phyloP scores from a whole-genome alignment of 2,329 filamentous ascomycete genomes.

The Beauveria asiatica region DNA sequence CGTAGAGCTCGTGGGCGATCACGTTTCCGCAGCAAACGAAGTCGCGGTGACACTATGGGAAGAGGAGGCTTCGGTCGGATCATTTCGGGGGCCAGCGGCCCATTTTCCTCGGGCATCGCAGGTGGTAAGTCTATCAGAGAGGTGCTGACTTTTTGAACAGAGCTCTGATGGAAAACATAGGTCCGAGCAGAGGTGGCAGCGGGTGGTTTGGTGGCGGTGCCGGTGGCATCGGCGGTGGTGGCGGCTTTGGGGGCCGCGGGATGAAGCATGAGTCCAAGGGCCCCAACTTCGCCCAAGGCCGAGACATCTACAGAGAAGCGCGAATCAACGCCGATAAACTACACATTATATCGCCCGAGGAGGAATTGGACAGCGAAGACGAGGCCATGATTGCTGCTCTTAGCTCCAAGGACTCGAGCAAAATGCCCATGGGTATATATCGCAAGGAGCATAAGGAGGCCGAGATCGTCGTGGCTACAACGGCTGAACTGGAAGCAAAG shows the following conservation, averaged over 20 bases:
- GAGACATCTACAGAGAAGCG: constrained; percentile 28
- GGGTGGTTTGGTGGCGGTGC: constrained; percentile 21
- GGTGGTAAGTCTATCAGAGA: background rate
- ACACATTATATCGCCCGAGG: constrained; percentile 33
- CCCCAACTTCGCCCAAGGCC: constrained; percentile 29
- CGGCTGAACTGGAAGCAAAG: constrained; percentile 48
- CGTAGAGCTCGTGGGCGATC: constrained; percentile 29
- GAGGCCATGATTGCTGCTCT: constrained; percentile 32
- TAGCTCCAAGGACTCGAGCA: constrained; percentile 21
- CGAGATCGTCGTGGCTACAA: constrained; percentile 45
- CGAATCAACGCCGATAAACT: constrained; percentile 51
- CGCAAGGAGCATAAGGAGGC: constrained; percentile 46
- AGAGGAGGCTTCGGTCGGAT: constrained; percentile 28
- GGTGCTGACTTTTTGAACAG: background rate
- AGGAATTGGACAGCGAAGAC: constrained; percentile 38
- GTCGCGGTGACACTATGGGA: constrained; percentile 37
- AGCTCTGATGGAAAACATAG: background rate
- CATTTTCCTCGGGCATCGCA: constrained; percentile 26
- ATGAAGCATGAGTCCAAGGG: constrained; percentile 28
- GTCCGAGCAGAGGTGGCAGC: background rate
- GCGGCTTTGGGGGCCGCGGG: constrained; percentile 20
- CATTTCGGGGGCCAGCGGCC: constrained; percentile 29
- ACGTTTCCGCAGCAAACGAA: constrained; percentile 33
- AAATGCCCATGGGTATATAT: constrained; percentile 48
- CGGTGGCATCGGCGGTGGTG: constrained; percentile 16